These are phyloP conservation scores for Mycena floridula DNA, from an alignment of 768 basidiomycete species.

Conservation along the genomic window DNA sequence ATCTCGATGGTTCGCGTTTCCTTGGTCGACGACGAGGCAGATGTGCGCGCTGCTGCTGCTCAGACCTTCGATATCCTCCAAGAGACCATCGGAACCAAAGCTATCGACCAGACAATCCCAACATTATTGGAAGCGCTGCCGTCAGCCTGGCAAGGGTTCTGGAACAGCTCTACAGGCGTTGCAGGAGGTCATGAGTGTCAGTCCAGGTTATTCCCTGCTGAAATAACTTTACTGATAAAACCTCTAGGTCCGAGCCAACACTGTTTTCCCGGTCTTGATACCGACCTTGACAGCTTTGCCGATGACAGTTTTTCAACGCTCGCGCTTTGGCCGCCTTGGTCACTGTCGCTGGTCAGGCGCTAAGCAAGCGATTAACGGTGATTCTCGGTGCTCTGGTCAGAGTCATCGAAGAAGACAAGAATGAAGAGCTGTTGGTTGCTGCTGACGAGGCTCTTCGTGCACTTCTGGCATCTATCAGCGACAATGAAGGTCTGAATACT, in stretches of 20 bases:
- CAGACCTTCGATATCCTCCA: slow-evolving; percentile 88
- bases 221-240: neutral
- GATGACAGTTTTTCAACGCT: slow-evolving; percentile 93
- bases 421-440: slow-evolving; percentile 65
- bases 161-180: slow-evolving; percentile 92
- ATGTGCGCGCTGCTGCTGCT: slow-evolving; percentile 86
- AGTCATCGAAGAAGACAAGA: slow-evolving; percentile 60
- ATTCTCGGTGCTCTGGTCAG: slow-evolving; percentile 79
- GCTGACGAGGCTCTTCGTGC: slow-evolving; percentile 72
- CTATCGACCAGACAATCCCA: slow-evolving; percentile 95
- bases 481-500: slow-evolving; percentile 84
- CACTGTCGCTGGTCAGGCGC: slow-evolving; percentile 86
- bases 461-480: slow-evolving; percentile 71
- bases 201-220: slow-evolving; percentile 18
- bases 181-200: slow-evolving; percentile 88
- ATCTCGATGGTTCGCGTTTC: slow-evolving; percentile 78
- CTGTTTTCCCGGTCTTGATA: slow-evolving; percentile 95
- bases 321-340: slow-evolving; percentile 87
- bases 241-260: slow-evolving; percentile 78
- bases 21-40: slow-evolving; percentile 82
- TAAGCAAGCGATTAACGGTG: slow-evolving; percentile 75
- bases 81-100: slow-evolving; percentile 82
- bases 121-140: slow-evolving; percentile 89
- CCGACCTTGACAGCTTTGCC: slow-evolving; percentile 87
- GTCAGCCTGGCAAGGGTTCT: slow-evolving; percentile 89